Percentiles rank a stretch among this genome's conserved stretches.
Conservation (phyloP, 805 yeast genomes). For the Sugiyamaella qingdaonensis region DNA sequence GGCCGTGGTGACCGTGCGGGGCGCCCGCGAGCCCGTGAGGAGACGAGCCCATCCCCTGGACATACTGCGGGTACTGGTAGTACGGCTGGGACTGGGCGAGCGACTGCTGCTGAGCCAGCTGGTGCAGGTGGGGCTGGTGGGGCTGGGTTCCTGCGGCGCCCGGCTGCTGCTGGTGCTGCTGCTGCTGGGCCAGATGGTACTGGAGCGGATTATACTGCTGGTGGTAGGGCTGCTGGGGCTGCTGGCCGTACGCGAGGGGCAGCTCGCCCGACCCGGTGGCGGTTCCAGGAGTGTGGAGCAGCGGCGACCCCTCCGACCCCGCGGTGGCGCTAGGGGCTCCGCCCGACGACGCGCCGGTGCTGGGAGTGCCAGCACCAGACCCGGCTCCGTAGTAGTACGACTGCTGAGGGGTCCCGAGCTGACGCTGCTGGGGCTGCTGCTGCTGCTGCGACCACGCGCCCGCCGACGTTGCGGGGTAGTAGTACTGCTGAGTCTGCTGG, state of each 20-base stretch:
- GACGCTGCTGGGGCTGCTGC: constrained; percentile 4
- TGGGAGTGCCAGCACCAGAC: neutral
- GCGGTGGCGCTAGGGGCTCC: constrained; percentile 4
- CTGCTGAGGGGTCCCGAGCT: constrained; percentile 2
- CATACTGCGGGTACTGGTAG: constrained; percentile 14
- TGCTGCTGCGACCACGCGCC: constrained; percentile 8
- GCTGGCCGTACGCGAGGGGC: constrained; percentile 2
- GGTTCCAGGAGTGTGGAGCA: constrained; percentile 9
- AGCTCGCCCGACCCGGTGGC: neutral
- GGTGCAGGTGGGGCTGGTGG: constrained; percentile 20
- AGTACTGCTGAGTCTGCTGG: constrained; percentile 7
- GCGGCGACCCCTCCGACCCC: constrained; percentile 9
- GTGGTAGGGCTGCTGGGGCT: constrained; percentile 16
- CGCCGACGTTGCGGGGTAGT: constrained; percentile 4
- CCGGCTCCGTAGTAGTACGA: constrained; percentile 6
- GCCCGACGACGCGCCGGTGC: neutral
- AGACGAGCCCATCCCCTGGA: constrained; percentile 2
- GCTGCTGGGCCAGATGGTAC: constrained; percentile 14
- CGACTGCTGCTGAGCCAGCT: constrained; percentile 17
- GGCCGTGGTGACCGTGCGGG: constrained; percentile 2
- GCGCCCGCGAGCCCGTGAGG: neutral
- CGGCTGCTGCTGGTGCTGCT: constrained; percentile 8
- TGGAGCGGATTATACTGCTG: constrained; percentile 11
- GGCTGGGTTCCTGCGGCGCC: constrained; percentile 12
- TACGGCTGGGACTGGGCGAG: constrained; percentile 13